Percentiles rank a stretch among this genome's conserved stretches.
Conservation (phyloP, 805 yeast genomes). For the Wickerhamiella sorbophila region DNA sequence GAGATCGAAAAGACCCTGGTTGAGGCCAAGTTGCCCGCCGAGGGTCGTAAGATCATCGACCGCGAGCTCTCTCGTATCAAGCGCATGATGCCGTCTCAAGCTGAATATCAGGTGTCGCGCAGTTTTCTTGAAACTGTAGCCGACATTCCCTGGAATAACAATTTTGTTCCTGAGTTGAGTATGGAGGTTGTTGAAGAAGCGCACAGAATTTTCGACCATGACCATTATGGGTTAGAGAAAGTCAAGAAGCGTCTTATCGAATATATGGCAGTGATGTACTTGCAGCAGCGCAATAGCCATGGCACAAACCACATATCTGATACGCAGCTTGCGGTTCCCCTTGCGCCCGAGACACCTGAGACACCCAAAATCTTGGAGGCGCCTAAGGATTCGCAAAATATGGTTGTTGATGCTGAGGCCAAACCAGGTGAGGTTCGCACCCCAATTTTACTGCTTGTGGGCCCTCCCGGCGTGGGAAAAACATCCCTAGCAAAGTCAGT, state of each 20-base stretch:
- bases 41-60: constrained; percentile 25
- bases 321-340: not conserved
- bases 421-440: constrained; percentile 20
- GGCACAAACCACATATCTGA: constrained; percentile 1
- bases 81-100: constrained; percentile 29
- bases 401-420: not conserved
- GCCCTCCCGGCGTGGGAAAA: constrained; percentile 92
- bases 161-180: constrained; percentile 13
- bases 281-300: constrained; percentile 25
- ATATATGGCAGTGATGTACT: constrained; percentile 62
- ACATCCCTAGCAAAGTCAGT: constrained; percentile 75
- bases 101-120: constrained; percentile 30
- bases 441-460: constrained; percentile 69
- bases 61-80: constrained; percentile 27
- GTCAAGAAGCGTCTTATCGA: constrained; percentile 67
- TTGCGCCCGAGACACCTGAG: not conserved
- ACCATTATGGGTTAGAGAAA: constrained; percentile 61
- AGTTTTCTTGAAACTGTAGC: constrained; percentile 29
- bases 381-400: not conserved
- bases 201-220: constrained; percentile 45
- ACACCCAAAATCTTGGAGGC: not conserved
- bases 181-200: constrained; percentile 36
- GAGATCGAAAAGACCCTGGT: constrained; percentile 20
- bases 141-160: constrained; percentile 29
- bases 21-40: constrained; percentile 19